These are phyloP conservation scores for Metarhizium sp. DNA, from an alignment of 2,329 filamentous ascomycete genomes.

Conservation along the genomic window DNA sequence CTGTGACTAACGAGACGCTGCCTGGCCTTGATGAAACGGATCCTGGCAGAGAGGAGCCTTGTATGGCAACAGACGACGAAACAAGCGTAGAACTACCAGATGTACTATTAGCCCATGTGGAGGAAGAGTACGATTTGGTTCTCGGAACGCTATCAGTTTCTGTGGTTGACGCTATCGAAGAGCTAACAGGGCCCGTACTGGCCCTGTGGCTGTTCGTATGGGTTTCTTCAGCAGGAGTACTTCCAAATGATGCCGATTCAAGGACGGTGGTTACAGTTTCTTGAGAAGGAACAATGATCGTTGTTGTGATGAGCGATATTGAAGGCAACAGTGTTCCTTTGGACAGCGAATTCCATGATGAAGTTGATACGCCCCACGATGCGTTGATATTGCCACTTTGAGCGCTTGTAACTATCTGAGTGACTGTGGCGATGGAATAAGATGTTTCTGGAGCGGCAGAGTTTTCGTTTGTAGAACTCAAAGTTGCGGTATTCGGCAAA, in stretches of 20 bases:
- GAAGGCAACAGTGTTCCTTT: background rate
- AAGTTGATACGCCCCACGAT: background rate
- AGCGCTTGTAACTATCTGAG: background rate
- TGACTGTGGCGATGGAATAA: background rate
- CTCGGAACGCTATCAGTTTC: conserved; percentile 1
- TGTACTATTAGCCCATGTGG: conserved; percentile 3
- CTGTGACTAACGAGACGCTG: background rate
- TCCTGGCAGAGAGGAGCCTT: background rate
- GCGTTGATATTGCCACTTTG: background rate
- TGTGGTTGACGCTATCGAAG: background rate
- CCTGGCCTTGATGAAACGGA: background rate
- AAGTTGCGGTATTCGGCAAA: background rate
- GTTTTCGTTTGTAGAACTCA: background rate
- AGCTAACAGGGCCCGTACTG: background rate
- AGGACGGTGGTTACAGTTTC: background rate
- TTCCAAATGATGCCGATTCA: background rate
- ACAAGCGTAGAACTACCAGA: background rate
- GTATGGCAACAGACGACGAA: background rate
- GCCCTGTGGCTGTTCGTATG: background rate
- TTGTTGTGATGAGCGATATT: background rate
- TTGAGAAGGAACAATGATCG: background rate
- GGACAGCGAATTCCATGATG: background rate
- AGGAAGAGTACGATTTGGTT: conserved; percentile 4
- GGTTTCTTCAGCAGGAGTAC: background rate
- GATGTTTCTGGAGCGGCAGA: background rate